phyloP scores from a whole-genome alignment of 2,329 filamentous ascomycete species.

The Paracorniculantispora psalliotae region DNA sequence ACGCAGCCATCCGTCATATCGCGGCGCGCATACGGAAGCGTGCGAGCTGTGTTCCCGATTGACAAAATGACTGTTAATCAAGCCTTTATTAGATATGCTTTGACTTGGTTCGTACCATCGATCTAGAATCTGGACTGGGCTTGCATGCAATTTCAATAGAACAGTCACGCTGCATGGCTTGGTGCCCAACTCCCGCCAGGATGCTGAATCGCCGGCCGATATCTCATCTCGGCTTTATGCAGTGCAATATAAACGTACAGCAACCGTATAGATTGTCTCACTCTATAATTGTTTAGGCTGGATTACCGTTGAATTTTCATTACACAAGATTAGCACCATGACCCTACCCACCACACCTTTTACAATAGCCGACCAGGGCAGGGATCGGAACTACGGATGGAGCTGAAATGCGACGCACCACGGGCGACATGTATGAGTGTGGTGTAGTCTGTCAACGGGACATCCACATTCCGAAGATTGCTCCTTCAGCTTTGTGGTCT shows the following conservation, averaged over 20 bases:
- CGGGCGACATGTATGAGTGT: not conserved
- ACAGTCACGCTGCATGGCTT: not conserved
- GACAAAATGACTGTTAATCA: too few species aligned
- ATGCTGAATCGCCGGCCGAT: not conserved
- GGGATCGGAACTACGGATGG: conserved; percentile 1
- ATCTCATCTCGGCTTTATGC: conserved; percentile 8
- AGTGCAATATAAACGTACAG: not conserved
- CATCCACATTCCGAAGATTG: not conserved
- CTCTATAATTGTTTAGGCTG: not conserved
- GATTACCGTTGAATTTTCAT: not conserved
- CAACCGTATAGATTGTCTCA: conserved; percentile 3
- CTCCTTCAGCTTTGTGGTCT: not conserved
- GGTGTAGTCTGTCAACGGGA: not conserved
- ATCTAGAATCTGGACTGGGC: not conserved
- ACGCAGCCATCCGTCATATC: too few species aligned
- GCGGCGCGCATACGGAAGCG: too few species aligned
- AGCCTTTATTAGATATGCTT: too few species aligned
- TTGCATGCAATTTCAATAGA: conserved; percentile 3
- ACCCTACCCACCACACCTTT: not conserved
- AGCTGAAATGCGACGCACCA: conserved; percentile 1
- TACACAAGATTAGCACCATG: not conserved
- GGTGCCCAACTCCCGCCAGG: conserved; percentile 3
- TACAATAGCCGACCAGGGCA: not conserved
- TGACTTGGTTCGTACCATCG: too few species aligned
- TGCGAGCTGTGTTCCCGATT: too few species aligned